Conservation (phyloP, 495 filamentous ascomycete species). For the Immersiella caudata region DNA sequence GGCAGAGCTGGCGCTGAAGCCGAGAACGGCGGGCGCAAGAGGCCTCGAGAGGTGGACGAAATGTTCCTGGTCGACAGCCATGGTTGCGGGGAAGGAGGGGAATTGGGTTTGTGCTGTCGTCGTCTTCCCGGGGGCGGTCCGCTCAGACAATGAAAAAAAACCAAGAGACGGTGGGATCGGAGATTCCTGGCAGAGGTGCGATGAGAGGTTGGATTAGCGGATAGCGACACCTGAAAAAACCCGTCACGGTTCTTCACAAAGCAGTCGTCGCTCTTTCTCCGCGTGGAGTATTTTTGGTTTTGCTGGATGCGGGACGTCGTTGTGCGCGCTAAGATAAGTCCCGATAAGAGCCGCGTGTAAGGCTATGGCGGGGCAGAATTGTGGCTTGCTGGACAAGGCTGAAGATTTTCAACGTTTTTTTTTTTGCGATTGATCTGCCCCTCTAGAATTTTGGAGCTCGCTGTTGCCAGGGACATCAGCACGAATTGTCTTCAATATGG, state of each 20-base stretch:
- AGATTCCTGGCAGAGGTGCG: neutral
- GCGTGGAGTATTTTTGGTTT: conserved; percentile 38
- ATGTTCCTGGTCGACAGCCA: conserved; percentile 76
- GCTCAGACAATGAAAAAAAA: conserved; percentile 1
- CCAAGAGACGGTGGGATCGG: conserved; percentile 18
- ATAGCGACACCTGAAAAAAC: conserved; percentile 18
- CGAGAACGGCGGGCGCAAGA: conserved; percentile 75
- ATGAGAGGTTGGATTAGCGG: neutral
- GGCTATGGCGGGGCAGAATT: conserved; percentile 19
- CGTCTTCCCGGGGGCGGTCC: neutral
- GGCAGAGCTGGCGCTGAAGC: conserved; percentile 78
- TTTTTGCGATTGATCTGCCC: conserved; percentile 6
- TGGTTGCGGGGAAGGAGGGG: conserved; percentile 50
- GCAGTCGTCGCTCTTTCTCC: conserved; percentile 24
- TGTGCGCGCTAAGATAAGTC: conserved; percentile 47
- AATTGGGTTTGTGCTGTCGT: neutral
- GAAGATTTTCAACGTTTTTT: conserved; percentile 31
- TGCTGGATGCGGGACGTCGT: conserved; percentile 40
- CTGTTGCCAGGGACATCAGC: neutral
- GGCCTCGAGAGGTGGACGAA: conserved; percentile 95
- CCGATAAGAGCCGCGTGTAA: conserved; percentile 28
- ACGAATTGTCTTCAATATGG: conserved; percentile 23
- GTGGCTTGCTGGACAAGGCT: conserved; percentile 32
- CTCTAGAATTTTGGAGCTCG: neutral
- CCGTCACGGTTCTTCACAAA: conserved; percentile 21